phyloP scores from a whole-genome alignment of 1,139 yeast genomes.

The Sugiyamaella castrensis region DNA sequence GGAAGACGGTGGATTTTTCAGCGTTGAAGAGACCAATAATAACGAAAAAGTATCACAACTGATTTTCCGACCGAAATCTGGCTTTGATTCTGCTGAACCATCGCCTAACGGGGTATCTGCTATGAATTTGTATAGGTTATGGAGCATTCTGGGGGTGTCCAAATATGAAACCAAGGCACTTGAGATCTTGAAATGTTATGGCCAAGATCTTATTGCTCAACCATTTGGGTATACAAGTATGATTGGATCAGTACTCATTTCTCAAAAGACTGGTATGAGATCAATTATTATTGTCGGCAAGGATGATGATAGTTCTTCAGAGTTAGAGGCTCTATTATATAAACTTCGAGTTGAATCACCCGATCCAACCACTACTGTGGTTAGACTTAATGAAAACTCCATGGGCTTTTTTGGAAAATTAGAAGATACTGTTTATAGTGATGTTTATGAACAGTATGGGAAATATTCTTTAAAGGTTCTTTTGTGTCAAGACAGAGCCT shows the following conservation, averaged over 20 bases:
- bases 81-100: conserved; percentile 42
- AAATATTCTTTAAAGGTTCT: conserved; percentile 22
- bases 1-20: conserved; percentile 36
- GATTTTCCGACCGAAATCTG: conserved; percentile 38
- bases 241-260: conserved; percentile 27
- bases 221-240: conserved; percentile 35
- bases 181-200: conserved; percentile 31
- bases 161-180: conserved; percentile 28
- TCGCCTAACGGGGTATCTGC: conserved; percentile 39
- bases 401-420: conserved; percentile 17
- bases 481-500: conserved; percentile 24
- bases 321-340: conserved; percentile 14
- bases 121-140: conserved; percentile 34
- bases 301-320: conserved; percentile 16
- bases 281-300: conserved; percentile 27
- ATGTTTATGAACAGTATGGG: conserved; percentile 25
- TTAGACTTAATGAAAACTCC: conserved; percentile 22
- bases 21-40: conserved; percentile 20
- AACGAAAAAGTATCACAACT: conserved; percentile 23
- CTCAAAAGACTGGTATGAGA: conserved; percentile 23
- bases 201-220: conserved; percentile 34
- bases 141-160: conserved; percentile 27
- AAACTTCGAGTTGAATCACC: conserved; percentile 13
- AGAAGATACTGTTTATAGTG: conserved; percentile 23
- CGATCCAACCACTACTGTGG: conserved; percentile 21